phyloP scores from a whole-genome alignment of 495 filamentous ascomycete species.

The Penicillium diatomitis region DNA sequence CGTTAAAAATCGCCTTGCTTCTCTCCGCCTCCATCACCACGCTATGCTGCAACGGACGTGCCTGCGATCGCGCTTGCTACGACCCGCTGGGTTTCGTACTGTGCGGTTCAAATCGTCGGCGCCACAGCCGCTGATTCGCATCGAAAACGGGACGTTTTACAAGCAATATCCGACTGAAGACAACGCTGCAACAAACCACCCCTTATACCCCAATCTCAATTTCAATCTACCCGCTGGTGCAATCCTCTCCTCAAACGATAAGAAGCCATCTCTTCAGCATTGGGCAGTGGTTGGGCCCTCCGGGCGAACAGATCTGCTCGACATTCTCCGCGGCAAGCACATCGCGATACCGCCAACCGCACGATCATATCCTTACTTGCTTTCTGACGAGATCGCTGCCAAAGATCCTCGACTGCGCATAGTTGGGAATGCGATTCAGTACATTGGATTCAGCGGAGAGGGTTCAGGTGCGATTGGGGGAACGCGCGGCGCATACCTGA shows the following conservation, averaged over 20 bases:
- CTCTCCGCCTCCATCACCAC: neutral
- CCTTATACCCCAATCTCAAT: slow-evolving; percentile 58
- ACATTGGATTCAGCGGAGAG: slow-evolving; percentile 69
- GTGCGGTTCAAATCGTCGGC: slow-evolving; percentile 12
- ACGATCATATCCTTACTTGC: slow-evolving; percentile 67
- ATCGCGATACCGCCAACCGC: slow-evolving; percentile 63
- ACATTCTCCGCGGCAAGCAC: slow-evolving; percentile 64
- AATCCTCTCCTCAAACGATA: slow-evolving; percentile 3
- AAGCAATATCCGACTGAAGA: slow-evolving; percentile 57
- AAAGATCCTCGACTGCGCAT: slow-evolving; percentile 46
- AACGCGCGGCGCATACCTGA: slow-evolving; percentile 66
- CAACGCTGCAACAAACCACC: slow-evolving; percentile 33
- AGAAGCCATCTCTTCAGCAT: slow-evolving; percentile 31
- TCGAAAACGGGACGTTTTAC: slow-evolving; percentile 73
- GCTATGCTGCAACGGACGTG: slow-evolving; percentile 11
- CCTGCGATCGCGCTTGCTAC: slow-evolving; percentile 5
- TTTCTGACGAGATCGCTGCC: slow-evolving; percentile 47
- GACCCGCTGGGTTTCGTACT: neutral
- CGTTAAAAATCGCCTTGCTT: neutral
- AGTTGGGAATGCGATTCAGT: slow-evolving; percentile 59
- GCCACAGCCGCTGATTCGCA: slow-evolving; percentile 52
- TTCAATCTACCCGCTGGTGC: slow-evolving; percentile 52
- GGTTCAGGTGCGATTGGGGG: slow-evolving; percentile 46
- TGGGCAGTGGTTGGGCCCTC: slow-evolving; percentile 70
- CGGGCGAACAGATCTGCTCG: slow-evolving; percentile 67